Evolutionary conservation across 2,329 filamentous ascomycete genomes (phyloP), one percentile per base, ranked within the genome.

Genomic region (Penicillium psychrosexuale): DNA sequence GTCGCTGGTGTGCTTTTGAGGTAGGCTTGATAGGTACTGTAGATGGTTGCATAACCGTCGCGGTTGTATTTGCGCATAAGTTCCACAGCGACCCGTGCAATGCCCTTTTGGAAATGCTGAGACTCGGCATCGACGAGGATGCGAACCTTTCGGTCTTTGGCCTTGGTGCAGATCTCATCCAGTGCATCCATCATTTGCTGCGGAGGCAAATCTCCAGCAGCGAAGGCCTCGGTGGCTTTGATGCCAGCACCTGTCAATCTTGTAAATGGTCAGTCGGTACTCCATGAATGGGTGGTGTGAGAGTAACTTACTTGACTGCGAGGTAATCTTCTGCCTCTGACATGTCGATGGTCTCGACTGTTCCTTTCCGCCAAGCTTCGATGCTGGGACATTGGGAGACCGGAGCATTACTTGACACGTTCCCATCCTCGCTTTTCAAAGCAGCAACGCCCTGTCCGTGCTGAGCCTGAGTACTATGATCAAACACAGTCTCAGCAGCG

Each of bases 61-160:
- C 77, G 82, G 76, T 95, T 95, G 78, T 89, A 92, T 68, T 83
- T 84, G 64, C 84, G 82, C 78, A 91, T 89, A 63, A 91, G 87
- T n/a, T 81, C 75, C 47, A 94, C 73, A 5, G 87, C 90, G 88
- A 91, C 93, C 62, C 84, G 82, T 69, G 94, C 87, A 58, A 95
- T 93, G 8, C 90, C 90, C 6, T 82, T 77, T 74, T 96, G 90
- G 30, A 94, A 82, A 52, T 83, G 81, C 53, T 87, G 85, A 72
- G 96, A 90, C 74, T 97, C 92, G 1, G 91, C 92, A 60, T 95
- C 90, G 59, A 96, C 90, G 2, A 96, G 82, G 1, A 97, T 80
- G 3, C 84, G 82, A 3, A 96, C 84, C 24, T 86, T 84, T 48
- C 86, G 84, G 36, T 82, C 77, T 2, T 83, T 80, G 45, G 62